phyloP scores from a whole-genome alignment of 106 monocot genomes.

The Apostasia ramifera region DNA sequence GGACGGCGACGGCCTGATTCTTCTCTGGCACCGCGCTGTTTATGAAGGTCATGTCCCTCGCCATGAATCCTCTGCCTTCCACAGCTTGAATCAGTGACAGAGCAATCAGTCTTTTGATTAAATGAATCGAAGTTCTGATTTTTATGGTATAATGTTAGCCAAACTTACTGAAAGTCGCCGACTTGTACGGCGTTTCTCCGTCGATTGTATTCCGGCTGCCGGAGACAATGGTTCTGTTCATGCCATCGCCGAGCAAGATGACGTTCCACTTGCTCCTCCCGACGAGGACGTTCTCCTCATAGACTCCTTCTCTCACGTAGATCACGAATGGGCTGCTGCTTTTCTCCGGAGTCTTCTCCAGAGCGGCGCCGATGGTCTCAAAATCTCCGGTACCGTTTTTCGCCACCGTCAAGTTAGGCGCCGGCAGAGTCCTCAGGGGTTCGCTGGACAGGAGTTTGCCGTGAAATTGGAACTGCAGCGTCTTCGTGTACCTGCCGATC shows the following conservation, averaged over 20 bases:
- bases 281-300: conserved; percentile 20
- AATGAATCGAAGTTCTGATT: no score
- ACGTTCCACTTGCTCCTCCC: conserved; percentile 20
- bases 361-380: conserved; percentile 16
- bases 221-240: conserved; percentile 20
- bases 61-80: conserved; percentile 27
- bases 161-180: conserved; percentile 26
- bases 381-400: conserved; percentile 28
- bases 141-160: no score
- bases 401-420: conserved; percentile 25
- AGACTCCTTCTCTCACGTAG: conserved; percentile 18
- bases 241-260: conserved; percentile 22
- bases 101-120: no score
- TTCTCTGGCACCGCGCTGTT: conserved; percentile 35
- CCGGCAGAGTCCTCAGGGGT: background rate
- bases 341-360: conserved; percentile 17
- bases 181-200: conserved; percentile 4
- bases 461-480: background rate
- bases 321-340: conserved; percentile 7
- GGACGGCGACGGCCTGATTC: conserved; percentile 39
- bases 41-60: conserved; percentile 17
- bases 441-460: conserved; percentile 6
- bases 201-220: conserved; percentile 16
- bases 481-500: background rate
- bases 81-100: conserved; percentile 10